These are phyloP conservation scores for Leishmania lainsoni DNA, from an alignment of 208 protist species.

Conservation along the genomic window DNA sequence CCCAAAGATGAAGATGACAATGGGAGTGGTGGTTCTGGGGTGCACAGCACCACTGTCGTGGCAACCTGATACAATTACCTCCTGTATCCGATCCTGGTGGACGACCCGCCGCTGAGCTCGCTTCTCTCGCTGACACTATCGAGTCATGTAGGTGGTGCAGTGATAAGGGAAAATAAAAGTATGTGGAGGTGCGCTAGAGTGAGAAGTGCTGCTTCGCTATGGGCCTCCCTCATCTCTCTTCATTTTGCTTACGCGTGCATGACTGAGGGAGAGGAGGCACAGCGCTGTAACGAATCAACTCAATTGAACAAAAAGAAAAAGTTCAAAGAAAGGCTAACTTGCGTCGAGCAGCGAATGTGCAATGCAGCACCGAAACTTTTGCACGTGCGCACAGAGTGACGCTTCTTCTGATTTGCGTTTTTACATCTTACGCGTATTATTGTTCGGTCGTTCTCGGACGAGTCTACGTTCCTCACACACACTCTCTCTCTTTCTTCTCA, in stretches of 20 bases:
- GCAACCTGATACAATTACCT: conserved; percentile 13
- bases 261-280: not conserved
- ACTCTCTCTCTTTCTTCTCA: not conserved
- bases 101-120: conserved; percentile 13
- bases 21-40: not conserved
- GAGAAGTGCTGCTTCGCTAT: not conserved
- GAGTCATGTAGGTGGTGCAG: conserved; percentile 4
- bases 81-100: not conserved
- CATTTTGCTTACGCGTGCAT: not conserved
- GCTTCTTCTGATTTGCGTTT: not conserved
- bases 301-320: not conserved
- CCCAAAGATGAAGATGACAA: not conserved
- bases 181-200: not conserved
- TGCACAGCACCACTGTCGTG: conserved; percentile 15
- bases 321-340: not conserved
- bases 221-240: not conserved
- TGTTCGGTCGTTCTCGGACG: not conserved
- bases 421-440: not conserved
- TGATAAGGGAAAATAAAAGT: not conserved
- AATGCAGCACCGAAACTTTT: not conserved
- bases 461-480: not conserved
- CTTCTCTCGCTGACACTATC: conserved; percentile 10
- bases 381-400: not conserved
- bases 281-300: not conserved
- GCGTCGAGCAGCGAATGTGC: not conserved